phyloP scores from a whole-genome alignment of 495 filamentous ascomycete genomes.

The Penicillium samsonianum region DNA sequence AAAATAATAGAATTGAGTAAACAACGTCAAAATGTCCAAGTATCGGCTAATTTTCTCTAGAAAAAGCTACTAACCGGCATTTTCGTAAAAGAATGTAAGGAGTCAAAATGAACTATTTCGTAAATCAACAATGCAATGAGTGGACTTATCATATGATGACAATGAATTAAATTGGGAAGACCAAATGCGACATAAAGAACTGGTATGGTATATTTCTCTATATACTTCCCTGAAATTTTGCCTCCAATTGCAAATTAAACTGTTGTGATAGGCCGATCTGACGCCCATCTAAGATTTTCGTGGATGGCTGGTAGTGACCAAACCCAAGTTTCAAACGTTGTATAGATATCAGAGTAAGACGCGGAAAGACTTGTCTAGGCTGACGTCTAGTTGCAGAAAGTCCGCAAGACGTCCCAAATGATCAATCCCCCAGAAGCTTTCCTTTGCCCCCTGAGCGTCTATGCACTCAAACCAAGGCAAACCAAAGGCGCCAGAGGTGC shows the following conservation, averaged over 20 bases:
- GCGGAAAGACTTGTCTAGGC: slow-evolving; percentile 11
- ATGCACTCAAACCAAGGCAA: slow-evolving; percentile 66
- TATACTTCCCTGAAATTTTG: too few relatives aligned
- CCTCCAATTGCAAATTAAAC: not conserved
- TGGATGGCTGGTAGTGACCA: not conserved
- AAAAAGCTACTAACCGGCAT: too few relatives aligned
- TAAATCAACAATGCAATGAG: too few relatives aligned
- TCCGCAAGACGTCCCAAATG: slow-evolving; percentile 58
- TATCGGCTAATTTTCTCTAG: too few relatives aligned
- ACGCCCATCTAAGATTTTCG: not conserved
- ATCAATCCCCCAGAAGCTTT: slow-evolving; percentile 66
- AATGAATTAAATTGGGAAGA: too few relatives aligned
- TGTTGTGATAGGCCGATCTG: not conserved
- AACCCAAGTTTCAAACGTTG: not conserved
- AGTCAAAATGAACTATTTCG: too few relatives aligned
- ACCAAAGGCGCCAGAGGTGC: slow-evolving; percentile 51
- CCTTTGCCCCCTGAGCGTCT: slow-evolving; percentile 51
- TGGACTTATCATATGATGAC: too few relatives aligned
- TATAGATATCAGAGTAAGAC: slow-evolving; percentile 11
- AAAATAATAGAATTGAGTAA: not conserved
- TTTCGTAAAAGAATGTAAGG: too few relatives aligned
- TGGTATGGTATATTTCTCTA: too few relatives aligned
- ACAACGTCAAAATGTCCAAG: too few relatives aligned
- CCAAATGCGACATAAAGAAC: too few relatives aligned
- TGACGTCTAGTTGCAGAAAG: slow-evolving; percentile 53